Percentiles rank a stretch among this genome's conserved stretches.
These are phyloP conservation scores for Gaultheria prostrata DNA, from an alignment of 148 eudicot species.

Conservation along the genomic window DNA sequence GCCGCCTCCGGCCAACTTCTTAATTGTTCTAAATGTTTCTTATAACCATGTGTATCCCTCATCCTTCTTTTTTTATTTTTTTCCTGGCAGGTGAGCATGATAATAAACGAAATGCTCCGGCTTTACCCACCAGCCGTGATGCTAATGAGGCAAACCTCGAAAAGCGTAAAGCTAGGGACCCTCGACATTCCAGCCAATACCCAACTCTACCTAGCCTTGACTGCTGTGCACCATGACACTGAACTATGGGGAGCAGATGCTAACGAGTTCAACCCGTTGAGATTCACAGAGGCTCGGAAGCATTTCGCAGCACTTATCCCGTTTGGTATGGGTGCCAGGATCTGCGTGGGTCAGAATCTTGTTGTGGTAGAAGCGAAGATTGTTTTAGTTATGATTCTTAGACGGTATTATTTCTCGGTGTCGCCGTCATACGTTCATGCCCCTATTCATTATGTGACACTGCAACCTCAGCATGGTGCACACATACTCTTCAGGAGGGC, in stretches of 20 bases:
- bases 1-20: too few species aligned
- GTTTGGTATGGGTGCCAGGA: conserved; percentile 61
- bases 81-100: conserved; percentile 50
- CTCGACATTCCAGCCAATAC: conserved; percentile 53
- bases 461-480: conserved; percentile 74
- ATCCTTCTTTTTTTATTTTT: background rate
- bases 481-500: conserved; percentile 41
- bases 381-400: conserved; percentile 52
- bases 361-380: conserved; percentile 69
- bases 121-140: conserved; percentile 69
- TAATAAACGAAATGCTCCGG: conserved; percentile 63
- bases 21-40: too few species aligned
- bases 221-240: conserved; percentile 66
- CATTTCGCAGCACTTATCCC: conserved; percentile 63
- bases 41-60: background rate
- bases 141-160: conserved; percentile 45
- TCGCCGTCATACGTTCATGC: conserved; percentile 73
- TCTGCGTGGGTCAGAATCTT: conserved; percentile 72
- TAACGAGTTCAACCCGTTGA: conserved; percentile 61
- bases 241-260: conserved; percentile 79
- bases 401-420: conserved; percentile 30
- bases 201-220: conserved; percentile 53
- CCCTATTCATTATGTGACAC: conserved; percentile 48
- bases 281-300: conserved; percentile 47
- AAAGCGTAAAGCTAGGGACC: conserved; percentile 39